Percentiles rank a stretch among this genome's conserved stretches.
Evolutionary conservation across 164 flowering plant genomes (phyloP).

Genomic region (Tinospora cordifolia): DNA sequence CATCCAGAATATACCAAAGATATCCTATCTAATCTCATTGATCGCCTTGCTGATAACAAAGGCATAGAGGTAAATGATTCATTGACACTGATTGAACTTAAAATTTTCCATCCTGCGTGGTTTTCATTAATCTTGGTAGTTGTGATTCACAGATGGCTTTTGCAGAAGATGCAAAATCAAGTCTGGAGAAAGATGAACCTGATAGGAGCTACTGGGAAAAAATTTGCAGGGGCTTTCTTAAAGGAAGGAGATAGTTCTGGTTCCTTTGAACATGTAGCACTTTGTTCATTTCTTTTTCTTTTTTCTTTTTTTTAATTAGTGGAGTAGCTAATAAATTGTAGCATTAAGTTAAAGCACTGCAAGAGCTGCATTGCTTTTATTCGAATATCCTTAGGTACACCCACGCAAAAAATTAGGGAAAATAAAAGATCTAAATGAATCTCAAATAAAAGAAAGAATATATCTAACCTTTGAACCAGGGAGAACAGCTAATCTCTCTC

Average conservation of each 20-base stretch:
- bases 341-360: not conserved
- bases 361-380: not conserved
- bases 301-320: not conserved
- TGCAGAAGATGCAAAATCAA: conserved; percentile 44
- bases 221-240: conserved; percentile 57
- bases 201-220: conserved; percentile 47
- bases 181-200: conserved; percentile 44
- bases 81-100: not conserved
- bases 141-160: conserved; percentile 30
- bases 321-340: not conserved
- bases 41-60: conserved; percentile 41
- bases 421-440: not conserved
- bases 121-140: not conserved
- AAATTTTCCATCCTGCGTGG: not conserved
- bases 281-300: too few species aligned
- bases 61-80: conserved; percentile 39
- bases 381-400: too few species aligned
- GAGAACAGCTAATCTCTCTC: too few species aligned
- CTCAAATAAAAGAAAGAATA: not conserved
- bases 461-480: too few species aligned
- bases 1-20: conserved; percentile 81
- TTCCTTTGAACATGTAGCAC: not conserved
- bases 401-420: not conserved
- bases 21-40: conserved; percentile 49
- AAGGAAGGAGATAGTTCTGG: conserved; percentile 15